Percentiles rank a stretch among this genome's conserved stretches.
Evolutionary conservation across 768 basidiomycete genomes (phyloP).

Genomic region (Termitomyces sp.): DNA sequence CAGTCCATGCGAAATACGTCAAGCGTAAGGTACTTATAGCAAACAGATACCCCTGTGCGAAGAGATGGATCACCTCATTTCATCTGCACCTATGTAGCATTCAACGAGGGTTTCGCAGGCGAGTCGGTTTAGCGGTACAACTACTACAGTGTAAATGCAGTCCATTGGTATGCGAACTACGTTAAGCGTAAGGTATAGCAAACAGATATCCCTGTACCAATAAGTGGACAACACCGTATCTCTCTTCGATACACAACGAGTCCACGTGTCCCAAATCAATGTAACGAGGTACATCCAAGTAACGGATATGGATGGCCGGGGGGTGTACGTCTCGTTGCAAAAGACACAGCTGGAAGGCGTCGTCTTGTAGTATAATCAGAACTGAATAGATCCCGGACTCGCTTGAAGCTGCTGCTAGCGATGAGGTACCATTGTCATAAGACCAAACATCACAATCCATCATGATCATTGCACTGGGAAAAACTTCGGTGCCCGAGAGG

Average conservation of each 20-base stretch:
- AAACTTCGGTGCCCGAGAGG: background rate
- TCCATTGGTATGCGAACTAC: background rate
- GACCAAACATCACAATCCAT: background rate
- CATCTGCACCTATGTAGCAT: no score
- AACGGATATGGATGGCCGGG: background rate
- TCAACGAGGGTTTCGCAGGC: no score
- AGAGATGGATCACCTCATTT: no score
- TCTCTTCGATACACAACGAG: constrained; percentile 9
- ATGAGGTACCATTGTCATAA: background rate
- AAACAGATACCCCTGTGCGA: no score
- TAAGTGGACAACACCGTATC: constrained; percentile 10
- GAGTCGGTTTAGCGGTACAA: no score
- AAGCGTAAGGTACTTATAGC: no score
- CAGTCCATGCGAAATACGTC: no score
- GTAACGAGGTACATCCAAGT: constrained; percentile 1
- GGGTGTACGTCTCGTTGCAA: background rate
- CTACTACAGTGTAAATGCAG: background rate
- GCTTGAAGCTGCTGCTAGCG: background rate
- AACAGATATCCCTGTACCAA: constrained; percentile 8
- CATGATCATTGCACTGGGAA: background rate
- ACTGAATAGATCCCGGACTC: background rate
- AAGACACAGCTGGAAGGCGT: background rate
- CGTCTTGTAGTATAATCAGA: background rate
- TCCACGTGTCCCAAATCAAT: constrained; percentile 5
- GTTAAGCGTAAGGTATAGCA: constrained; percentile 9